Percentiles rank a stretch among this genome's conserved stretches.
Evolutionary conservation across 306 rosid genomes (phyloP).

Genomic region (Argentina anserina): DNA sequence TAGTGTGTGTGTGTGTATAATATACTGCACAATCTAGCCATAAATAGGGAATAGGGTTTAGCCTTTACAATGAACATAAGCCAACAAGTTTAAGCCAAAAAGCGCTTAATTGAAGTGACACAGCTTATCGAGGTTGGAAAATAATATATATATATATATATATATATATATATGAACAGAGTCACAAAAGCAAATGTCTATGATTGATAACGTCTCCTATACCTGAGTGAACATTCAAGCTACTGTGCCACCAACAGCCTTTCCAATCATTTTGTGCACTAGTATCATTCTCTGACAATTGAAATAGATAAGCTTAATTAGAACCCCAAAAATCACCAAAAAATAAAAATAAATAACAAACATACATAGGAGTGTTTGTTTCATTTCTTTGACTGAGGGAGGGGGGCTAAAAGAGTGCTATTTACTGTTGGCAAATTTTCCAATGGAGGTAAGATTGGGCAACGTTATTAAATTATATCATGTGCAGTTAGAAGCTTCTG

Average conservation of each 20-base stretch:
- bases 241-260: constrained; percentile 99
- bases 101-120: background rate
- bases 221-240: constrained; percentile 80
- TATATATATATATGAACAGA: too few relatives aligned
- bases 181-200: constrained; percentile 1
- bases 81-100: background rate
- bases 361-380: background rate
- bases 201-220: constrained; percentile 22
- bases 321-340: background rate
- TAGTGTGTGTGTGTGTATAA: background rate
- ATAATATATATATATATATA: constrained; percentile 6
- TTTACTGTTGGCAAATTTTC: background rate
- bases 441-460: background rate
- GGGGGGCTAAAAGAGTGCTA: background rate
- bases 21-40: background rate
- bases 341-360: background rate
- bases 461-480: background rate
- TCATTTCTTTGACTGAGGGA: background rate
- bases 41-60: background rate
- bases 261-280: constrained; percentile 91
- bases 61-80: background rate
- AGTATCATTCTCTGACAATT: constrained; percentile 68
- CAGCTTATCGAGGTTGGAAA: constrained; percentile 3
- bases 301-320: constrained; percentile 21
- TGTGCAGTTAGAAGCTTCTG: background rate